These are phyloP conservation scores for Ophiostoma fasciatum DNA, from an alignment of 2,329 filamentous ascomycete species.

Conservation along the genomic window DNA sequence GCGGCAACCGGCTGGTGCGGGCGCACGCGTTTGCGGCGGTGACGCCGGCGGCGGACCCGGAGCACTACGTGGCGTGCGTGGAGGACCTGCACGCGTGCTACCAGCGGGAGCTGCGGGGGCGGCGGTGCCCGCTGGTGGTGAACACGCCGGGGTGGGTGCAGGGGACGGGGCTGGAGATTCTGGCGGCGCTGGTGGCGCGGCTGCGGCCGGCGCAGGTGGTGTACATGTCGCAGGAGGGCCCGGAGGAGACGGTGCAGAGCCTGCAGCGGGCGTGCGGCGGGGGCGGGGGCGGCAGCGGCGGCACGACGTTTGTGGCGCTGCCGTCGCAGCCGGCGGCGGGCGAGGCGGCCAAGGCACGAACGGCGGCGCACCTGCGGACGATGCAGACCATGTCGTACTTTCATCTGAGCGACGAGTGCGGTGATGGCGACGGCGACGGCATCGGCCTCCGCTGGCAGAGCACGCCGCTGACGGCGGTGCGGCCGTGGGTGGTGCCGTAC, in stretches of 20 bases:
- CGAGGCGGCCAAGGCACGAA: slow-evolving; percentile 31
- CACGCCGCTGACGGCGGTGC: slow-evolving; percentile 37
- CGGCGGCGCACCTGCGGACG: slow-evolving; percentile 48
- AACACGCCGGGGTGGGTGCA: slow-evolving; percentile 65
- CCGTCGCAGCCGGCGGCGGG: slow-evolving; percentile 34
- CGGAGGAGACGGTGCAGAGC: slow-evolving; percentile 38
- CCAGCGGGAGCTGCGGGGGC: slow-evolving; percentile 24
- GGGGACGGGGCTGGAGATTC: slow-evolving; percentile 51
- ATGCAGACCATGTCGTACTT: slow-evolving; percentile 79
- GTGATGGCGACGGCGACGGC: background rate
- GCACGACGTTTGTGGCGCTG: slow-evolving; percentile 29
- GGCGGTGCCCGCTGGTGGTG: slow-evolving; percentile 43
- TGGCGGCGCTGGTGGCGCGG: slow-evolving; percentile 39
- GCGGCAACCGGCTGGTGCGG: slow-evolving; percentile 31
- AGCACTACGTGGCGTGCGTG: slow-evolving; percentile 50
- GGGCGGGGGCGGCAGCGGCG: background rate
- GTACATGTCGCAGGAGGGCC: slow-evolving; percentile 53
- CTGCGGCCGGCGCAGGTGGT: slow-evolving; percentile 46
- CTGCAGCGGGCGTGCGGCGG: slow-evolving; percentile 28
- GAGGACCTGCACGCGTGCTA: slow-evolving; percentile 48
- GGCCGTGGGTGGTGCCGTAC: slow-evolving; percentile 51
- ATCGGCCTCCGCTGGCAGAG: slow-evolving; percentile 28
- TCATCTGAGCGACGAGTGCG: slow-evolving; percentile 30
- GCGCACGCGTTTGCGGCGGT: slow-evolving; percentile 53
- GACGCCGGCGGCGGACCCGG: slow-evolving; percentile 50